Evolutionary conservation across 2,329 filamentous ascomycete genomes (phyloP).

Genomic region (Diplocarpon rosae): DNA sequence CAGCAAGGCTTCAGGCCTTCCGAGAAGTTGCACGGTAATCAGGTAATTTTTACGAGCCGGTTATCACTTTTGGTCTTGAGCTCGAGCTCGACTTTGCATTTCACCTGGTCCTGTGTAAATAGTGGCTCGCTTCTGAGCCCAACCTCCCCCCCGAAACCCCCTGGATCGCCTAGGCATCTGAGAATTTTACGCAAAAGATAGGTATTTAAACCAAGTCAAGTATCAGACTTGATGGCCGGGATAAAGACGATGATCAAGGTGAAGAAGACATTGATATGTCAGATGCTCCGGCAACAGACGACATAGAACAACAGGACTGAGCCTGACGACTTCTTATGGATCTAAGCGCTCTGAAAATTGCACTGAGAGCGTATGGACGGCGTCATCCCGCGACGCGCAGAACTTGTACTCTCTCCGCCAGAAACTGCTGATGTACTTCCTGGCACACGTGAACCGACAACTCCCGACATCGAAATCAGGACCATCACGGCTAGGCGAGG

Average conservation of each 20-base stretch:
- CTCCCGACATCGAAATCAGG: neutral
- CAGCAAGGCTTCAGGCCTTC: too few species aligned
- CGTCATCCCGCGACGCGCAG: neutral
- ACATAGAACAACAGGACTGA: too few species aligned
- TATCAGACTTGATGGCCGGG: too few species aligned
- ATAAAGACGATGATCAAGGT: too few species aligned
- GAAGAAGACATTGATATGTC: too few species aligned
- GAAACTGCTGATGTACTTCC: neutral
- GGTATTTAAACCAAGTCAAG: neutral
- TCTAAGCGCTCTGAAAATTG: neutral
- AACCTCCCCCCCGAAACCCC: neutral
- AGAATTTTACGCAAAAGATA: neutral
- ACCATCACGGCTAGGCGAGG: neutral
- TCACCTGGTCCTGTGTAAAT: neutral
- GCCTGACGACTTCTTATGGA: too few species aligned
- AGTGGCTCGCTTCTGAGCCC: neutral
- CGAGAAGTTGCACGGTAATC: too few species aligned
- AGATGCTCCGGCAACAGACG: too few species aligned
- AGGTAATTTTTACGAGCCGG: neutral
- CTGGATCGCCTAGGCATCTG: neutral
- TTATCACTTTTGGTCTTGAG: slow-evolving; percentile 3
- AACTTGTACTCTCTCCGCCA: neutral
- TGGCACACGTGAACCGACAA: neutral
- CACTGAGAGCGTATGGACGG: neutral
- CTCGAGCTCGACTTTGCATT: slow-evolving; percentile 3